Evolutionary conservation across 805 yeast species (phyloP), one percentile per base, ranked within the genome.

Genomic region (Lipomyces yamadae): DNA sequence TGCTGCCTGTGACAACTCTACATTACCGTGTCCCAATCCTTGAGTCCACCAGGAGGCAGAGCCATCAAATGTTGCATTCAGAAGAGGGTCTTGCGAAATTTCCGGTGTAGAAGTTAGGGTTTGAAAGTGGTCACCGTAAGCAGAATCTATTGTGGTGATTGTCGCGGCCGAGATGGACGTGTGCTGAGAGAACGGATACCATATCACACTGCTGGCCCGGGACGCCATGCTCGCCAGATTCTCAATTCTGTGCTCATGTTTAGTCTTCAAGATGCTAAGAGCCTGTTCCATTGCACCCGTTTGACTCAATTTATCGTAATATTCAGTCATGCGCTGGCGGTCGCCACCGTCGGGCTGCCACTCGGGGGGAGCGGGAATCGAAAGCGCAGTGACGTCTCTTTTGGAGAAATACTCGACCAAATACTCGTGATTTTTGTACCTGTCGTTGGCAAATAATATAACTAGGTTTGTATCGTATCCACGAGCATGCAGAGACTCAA

Each of bases 41-140:
- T 73, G 75, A 24, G 75, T 73, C 75, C 75, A 73, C 75, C 75
- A 73, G 1, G 75, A 73, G 8, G 74, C 74, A 45, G 74, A 70
- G 3, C 73, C 66, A 35, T 63, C 66, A 50, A 48, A 15, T 30
- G 58, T 48, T 18, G 56, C 30, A 24, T n/a, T 34, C 34, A 53
- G 33, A 32, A 58, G 48, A 50, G 39, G 18, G 2, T n/a, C 10
- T 11, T 18, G 39, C 13, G 56, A 4, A 8, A n/a, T 45, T 30
- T 58, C 33, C 4, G n/a, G 35, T 30, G 64, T 3, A 6, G 29
- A 3, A 29, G 18, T 42, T 29, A 60, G 50, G 0, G 68, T 58
- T 11, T 71, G 71, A 32, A 70, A 72, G 45, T 58, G 66, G 63
- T 72, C 72, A 10, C 71, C 72, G 48, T 70, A 56, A 32, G 75